A percentile compares a stretch with the other conserved stretches of the same genome.
These are phyloP conservation scores for Candida sp. DNA, from an alignment of 1,139 yeast genomes.

Conservation along the genomic window DNA sequence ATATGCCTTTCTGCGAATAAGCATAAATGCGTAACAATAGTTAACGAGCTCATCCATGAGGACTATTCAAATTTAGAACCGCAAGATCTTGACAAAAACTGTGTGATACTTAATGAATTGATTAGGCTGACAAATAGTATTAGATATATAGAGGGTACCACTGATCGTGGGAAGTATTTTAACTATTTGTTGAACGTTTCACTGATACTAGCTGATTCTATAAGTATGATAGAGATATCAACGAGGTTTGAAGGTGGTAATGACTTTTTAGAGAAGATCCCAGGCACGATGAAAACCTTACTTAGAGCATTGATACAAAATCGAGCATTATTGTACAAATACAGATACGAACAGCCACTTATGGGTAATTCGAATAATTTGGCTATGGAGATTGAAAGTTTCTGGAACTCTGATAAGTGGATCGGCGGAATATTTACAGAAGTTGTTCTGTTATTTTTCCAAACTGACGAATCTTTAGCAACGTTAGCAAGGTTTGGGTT, in stretches of 20 bases:
- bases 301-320: slow-evolving; percentile 34
- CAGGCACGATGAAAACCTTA: slow-evolving; percentile 31
- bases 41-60: slow-evolving; percentile 9
- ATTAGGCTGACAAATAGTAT: slow-evolving; percentile 8
- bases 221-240: slow-evolving; percentile 54
- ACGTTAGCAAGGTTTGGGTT: slow-evolving; percentile 30
- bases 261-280: slow-evolving; percentile 29
- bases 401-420: slow-evolving; percentile 21
- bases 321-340: slow-evolving; percentile 20
- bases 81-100: neutral
- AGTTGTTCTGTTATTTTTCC: slow-evolving; percentile 35
- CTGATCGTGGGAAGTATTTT: slow-evolving; percentile 14
- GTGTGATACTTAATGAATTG: slow-evolving; percentile 4
- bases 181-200: slow-evolving; percentile 20
- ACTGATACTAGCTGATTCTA: slow-evolving; percentile 49
- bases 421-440: slow-evolving; percentile 37
- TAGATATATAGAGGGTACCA: slow-evolving; percentile 12
- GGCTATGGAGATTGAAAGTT: slow-evolving; percentile 14
- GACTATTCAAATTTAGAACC: slow-evolving; percentile 6
- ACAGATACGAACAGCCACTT: slow-evolving; percentile 14
- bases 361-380: slow-evolving; percentile 13
- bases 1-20: slow-evolving; percentile 12
- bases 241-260: slow-evolving; percentile 41
- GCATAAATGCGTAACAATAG: slow-evolving; percentile 10
- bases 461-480: slow-evolving; percentile 41